A percentile compares a stretch with the other conserved stretches of the same genome.
These are phyloP conservation scores for Macrolepiota fuliginosa DNA, from an alignment of 768 basidiomycete species.

Conservation along the genomic window DNA sequence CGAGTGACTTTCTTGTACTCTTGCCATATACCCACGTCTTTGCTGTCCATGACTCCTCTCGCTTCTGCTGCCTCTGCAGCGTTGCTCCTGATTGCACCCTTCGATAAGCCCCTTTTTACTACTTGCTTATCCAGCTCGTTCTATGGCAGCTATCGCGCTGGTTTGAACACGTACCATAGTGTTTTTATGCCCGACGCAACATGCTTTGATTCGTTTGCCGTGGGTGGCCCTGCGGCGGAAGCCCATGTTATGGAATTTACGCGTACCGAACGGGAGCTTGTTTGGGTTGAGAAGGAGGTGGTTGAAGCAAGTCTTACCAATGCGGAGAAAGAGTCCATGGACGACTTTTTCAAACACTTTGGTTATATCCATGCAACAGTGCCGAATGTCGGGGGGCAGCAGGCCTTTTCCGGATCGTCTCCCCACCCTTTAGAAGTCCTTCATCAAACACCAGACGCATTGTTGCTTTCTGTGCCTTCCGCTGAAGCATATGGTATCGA, in stretches of 20 bases:
- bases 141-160: conserved; percentile 55
- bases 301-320: conserved; percentile 43
- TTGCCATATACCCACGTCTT: neutral
- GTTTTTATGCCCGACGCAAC: conserved; percentile 32
- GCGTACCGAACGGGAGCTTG: conserved; percentile 29
- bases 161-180: conserved; percentile 37
- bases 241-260: conserved; percentile 25
- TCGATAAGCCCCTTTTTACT: conserved; percentile 36
- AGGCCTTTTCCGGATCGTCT: conserved; percentile 8
- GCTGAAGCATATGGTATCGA: conserved; percentile 48
- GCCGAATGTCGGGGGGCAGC: conserved; percentile 15
- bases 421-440: conserved; percentile 30
- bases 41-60: neutral
- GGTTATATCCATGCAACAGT: conserved; percentile 15
- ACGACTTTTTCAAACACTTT: conserved; percentile 6
- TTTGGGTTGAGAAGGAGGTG: conserved; percentile 60
- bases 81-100: conserved; percentile 44
- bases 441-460: conserved; percentile 39
- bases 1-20: neutral
- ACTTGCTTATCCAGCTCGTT: conserved; percentile 50
- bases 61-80: conserved; percentile 6
- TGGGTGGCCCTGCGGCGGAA: conserved; percentile 23
- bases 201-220: conserved; percentile 37
- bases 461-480: conserved; percentile 47
- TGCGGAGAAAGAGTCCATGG: conserved; percentile 10